Percentiles rank a stretch among this genome's conserved stretches.
Evolutionary conservation across 208 protist species (phyloP).

Genomic region (Wallacemonas sp.): DNA sequence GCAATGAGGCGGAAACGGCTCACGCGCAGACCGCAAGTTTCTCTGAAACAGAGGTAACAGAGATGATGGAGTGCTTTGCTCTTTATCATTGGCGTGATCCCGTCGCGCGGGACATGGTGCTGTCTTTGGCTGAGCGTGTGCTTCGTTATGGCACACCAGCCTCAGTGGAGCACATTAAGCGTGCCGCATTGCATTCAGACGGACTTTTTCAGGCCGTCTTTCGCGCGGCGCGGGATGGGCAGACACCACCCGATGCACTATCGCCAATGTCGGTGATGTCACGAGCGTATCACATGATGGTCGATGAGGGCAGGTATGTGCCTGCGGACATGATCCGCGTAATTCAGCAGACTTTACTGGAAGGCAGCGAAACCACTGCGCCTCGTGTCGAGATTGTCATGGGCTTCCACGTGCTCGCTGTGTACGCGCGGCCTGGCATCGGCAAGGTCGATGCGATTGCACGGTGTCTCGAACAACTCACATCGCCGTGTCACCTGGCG

Average conservation of each 20-base stretch:
- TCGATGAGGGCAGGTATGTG: conserved; percentile 11
- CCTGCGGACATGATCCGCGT: conserved; percentile 32
- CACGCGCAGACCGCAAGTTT: conserved; percentile 4
- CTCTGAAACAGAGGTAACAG: conserved; percentile 10
- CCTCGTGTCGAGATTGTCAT: not conserved
- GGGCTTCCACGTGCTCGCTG: not conserved
- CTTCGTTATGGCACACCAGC: not conserved
- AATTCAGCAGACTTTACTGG: conserved; percentile 12
- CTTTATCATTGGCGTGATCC: conserved; percentile 8
- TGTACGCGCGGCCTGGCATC: not conserved
- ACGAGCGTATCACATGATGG: conserved; percentile 22
- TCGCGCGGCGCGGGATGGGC: too few relatives aligned
- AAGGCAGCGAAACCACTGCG: not conserved
- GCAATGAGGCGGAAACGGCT: too few relatives aligned
- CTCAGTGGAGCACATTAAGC: not conserved
- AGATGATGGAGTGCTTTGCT: not conserved
- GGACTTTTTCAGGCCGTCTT: not conserved
- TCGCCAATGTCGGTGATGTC: conserved; percentile 8
- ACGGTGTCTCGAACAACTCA: conserved; percentile 18
- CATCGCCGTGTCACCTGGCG: conserved; percentile 16
- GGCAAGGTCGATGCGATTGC: not conserved
- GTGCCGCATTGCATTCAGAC: not conserved
- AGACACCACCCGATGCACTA: not conserved
- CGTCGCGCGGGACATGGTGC: not conserved
- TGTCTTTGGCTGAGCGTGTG: not conserved